Percentiles rank a stretch among this genome's conserved stretches.
These are phyloP conservation scores for Dorcoceras hygrometricum DNA, from an alignment of 257 asterid species.

Conservation along the genomic window DNA sequence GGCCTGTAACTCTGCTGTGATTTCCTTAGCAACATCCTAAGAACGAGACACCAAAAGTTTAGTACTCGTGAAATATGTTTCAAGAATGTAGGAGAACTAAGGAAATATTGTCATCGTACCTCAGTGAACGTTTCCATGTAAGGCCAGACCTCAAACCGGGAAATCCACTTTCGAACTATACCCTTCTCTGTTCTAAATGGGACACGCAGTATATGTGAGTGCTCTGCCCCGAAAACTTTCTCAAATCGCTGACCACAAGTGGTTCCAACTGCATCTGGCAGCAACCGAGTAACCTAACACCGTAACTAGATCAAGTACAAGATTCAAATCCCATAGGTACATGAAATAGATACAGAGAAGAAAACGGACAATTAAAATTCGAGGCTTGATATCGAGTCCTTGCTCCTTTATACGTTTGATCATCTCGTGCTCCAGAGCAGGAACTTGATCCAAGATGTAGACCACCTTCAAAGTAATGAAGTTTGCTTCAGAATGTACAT, in stretches of 20 bases:
- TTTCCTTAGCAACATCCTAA: constrained; percentile 89
- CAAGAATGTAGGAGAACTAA: not conserved
- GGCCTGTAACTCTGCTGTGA: constrained; percentile 67
- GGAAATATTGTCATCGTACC: constrained; percentile 35
- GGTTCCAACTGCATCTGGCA: constrained; percentile 97
- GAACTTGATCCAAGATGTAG: constrained; percentile 98
- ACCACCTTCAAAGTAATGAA: constrained; percentile 57
- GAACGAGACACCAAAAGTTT: constrained; percentile 5
- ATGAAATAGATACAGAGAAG: not conserved
- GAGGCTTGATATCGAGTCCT: constrained; percentile 87
- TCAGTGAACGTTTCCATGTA: constrained; percentile 95
- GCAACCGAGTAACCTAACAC: constrained; percentile 77
- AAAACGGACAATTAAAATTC: constrained; percentile 73
- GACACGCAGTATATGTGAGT: constrained; percentile 91
- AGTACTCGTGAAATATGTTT: not conserved
- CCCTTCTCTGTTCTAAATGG: constrained; percentile 95
- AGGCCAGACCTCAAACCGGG: constrained; percentile 99
- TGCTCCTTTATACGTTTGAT: constrained; percentile 92
- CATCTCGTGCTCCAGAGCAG: constrained; percentile 93
- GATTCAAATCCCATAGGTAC: not conserved
- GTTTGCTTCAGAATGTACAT: not conserved
- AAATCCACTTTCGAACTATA: constrained; percentile 85
- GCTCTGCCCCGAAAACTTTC: constrained; percentile 82
- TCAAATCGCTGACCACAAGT: constrained; percentile 90
- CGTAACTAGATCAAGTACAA: constrained; percentile 6